Percentiles rank a stretch among this genome's conserved stretches.
Conservation (phyloP, 192 early-diverging fungal genomes). For the Coemansia sp. region DNA sequence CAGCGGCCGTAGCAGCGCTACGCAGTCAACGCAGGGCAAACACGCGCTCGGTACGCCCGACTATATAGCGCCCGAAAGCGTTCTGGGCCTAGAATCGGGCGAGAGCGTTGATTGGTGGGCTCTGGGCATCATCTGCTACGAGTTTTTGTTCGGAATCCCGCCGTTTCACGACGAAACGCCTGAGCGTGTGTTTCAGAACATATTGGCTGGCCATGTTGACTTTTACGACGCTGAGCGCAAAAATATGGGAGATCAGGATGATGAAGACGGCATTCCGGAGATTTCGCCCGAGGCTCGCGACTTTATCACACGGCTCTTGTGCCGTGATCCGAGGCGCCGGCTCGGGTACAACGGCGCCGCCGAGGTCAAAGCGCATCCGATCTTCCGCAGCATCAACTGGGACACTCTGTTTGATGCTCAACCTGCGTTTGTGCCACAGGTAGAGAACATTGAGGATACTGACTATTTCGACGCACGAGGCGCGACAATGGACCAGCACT, state of each 20-base stretch:
- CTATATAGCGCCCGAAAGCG: constrained; percentile 94
- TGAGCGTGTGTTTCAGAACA: constrained; percentile 49
- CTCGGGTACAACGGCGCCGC: constrained; percentile 59
- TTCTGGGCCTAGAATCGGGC: constrained; percentile 75
- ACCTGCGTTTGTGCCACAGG: constrained; percentile 81
- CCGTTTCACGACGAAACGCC: constrained; percentile 65
- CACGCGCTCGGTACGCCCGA: constrained; percentile 78
- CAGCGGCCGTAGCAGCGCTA: not conserved
- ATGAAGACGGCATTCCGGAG: constrained; percentile 13
- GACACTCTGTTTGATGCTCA: constrained; percentile 58
- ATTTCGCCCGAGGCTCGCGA: constrained; percentile 44
- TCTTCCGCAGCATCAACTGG: constrained; percentile 64
- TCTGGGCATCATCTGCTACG: constrained; percentile 87
- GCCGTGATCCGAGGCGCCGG: constrained; percentile 60
- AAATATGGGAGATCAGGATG: constrained; percentile 16
- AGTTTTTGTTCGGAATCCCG: constrained; percentile 85
- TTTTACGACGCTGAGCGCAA: constrained; percentile 39
- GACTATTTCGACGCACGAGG: constrained; percentile 93
- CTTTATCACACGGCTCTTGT: constrained; percentile 57
- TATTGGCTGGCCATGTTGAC: constrained; percentile 32
- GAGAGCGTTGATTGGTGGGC: constrained; percentile 89
- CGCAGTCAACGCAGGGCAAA: constrained; percentile 26
- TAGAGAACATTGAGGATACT: constrained; percentile 77
- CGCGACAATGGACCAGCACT: constrained; percentile 57
- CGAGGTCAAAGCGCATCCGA: constrained; percentile 65